phyloP scores from a whole-genome alignment of 1,284 basidiomycete species.

The Cutaneotrichosporon dermatis region DNA sequence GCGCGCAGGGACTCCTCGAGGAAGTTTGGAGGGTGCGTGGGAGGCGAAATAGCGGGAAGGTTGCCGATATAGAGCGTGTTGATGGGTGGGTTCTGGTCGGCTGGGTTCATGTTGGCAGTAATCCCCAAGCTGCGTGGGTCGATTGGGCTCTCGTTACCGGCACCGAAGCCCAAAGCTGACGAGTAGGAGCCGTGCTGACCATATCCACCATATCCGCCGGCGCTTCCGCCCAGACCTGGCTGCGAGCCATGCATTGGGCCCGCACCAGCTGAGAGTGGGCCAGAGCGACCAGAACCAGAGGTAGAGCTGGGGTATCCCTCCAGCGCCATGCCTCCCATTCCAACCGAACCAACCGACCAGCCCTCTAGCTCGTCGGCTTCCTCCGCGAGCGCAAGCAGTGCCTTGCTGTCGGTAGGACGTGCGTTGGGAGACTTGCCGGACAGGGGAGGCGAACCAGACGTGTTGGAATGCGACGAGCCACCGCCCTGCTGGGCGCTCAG shows the following conservation, averaged over 20 bases:
- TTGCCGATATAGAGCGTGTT: conserved; percentile 95
- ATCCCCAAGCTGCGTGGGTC: conserved; percentile 21
- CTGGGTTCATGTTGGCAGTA: conserved; percentile 53
- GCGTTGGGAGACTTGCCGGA: conserved; percentile 35
- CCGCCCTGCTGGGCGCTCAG: conserved; percentile 6
- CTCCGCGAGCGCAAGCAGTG: conserved; percentile 46
- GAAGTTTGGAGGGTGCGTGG: conserved; percentile 63
- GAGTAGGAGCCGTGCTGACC: conserved; percentile 10
- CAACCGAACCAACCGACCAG: conserved; percentile 39
- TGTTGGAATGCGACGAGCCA: conserved; percentile 22
- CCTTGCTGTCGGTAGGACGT: conserved; percentile 43
- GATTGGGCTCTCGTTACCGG: conserved; percentile 6
- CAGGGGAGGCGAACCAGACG: conserved; percentile 33
- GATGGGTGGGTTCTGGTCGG: conserved; percentile 79
- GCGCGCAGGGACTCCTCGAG: conserved; percentile 79
- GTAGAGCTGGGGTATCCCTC: conserved; percentile 10
- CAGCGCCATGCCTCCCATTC: conserved; percentile 27
- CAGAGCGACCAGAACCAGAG: conserved; percentile 8
- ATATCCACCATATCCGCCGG: conserved; percentile 7
- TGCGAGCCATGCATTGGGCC: conserved; percentile 7
- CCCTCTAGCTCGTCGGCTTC: conserved; percentile 48
- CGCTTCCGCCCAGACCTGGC: not conserved
- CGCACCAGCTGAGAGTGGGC: conserved; percentile 4
- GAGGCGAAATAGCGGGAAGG: conserved; percentile 67
- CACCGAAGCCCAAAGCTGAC: conserved; percentile 11